A percentile compares a stretch with the other conserved stretches of the same genome.
Evolutionary conservation across 1,284 basidiomycete genomes (phyloP).

Genomic region (Tylopilus sp.): DNA sequence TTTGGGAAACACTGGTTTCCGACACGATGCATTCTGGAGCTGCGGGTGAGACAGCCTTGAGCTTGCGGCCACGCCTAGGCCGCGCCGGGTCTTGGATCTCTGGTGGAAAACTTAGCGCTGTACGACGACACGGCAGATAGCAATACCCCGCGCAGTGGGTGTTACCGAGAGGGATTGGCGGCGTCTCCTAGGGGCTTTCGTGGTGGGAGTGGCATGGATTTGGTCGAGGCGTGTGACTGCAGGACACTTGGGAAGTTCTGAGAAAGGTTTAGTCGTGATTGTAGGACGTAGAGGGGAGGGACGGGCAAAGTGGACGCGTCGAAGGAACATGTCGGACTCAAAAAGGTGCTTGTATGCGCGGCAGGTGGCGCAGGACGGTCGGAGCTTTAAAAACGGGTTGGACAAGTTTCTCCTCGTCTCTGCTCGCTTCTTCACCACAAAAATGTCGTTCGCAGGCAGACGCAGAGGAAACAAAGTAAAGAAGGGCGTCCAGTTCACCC

Average conservation of each 20-base stretch:
- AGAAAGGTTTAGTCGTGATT: constrained; percentile 48
- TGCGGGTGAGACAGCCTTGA: not conserved
- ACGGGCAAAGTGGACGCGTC: constrained; percentile 17
- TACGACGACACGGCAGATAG: not conserved
- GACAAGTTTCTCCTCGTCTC: constrained; percentile 30
- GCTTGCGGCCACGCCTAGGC: constrained; percentile 22
- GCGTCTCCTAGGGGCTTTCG: constrained; percentile 3
- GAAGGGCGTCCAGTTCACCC: constrained; percentile 94
- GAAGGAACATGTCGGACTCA: constrained; percentile 17
- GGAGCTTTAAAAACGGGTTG: constrained; percentile 41
- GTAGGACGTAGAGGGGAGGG: constrained; percentile 16
- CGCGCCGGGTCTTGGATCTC: constrained; percentile 5
- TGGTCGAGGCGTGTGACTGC: not conserved
- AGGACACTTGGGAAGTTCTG: constrained; percentile 51
- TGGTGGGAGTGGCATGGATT: not conserved
- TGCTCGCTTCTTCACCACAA: constrained; percentile 30
- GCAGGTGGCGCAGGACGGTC: constrained; percentile 31
- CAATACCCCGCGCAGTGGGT: constrained; percentile 9
- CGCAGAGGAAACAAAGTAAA: constrained; percentile 93
- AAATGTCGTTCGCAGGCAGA: constrained; percentile 79
- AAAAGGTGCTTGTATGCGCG: constrained; percentile 25
- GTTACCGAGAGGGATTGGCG: not conserved
- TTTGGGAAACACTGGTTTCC: constrained; percentile 7
- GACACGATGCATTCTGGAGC: not conserved
- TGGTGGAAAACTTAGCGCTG: not conserved